Evolutionary conservation across 2,329 filamentous ascomycete species (phyloP), one percentile per base, ranked within the genome.

Genomic region (Colletotrichum lentis): DNA sequence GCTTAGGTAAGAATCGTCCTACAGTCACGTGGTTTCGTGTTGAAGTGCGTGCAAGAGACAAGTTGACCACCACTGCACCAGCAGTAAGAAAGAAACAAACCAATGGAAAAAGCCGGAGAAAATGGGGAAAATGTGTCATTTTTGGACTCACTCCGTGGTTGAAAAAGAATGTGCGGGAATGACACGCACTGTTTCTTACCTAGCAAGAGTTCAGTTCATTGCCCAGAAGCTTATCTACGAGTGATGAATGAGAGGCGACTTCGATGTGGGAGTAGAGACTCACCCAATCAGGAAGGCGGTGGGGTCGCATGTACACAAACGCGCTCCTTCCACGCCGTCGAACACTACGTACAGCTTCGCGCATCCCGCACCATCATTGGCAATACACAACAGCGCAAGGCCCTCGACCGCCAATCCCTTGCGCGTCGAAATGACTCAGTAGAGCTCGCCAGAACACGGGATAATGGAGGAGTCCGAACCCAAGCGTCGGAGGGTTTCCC

Each of bases 401-500:
- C 31, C n/a, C 18, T 16, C 14, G 46, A 53, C 22, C n/a, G 41
- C 7, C 61, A 2, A 3, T 0, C 10, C 44, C 14, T 11, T 22
- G 2, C 4, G 22, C 27, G 27, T 0, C 37, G 46, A 61, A 7
- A 64, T 66, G 61, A 10, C n/a, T 39, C 10, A 39, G 39, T 56
- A 44, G 20, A 22, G 18, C 4, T 5, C 3, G 6, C 6, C 5
- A 63, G 22, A 5, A 44, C n/a, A 8, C 11, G 37, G 8, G 3
- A 56, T 5, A 3, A 82, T 81, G 80, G 85, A 88, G 70, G 80
- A 83, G 63, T 87, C 88, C 31, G 85, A 88, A 54, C 81, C 86
- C 5, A 91, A 92, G 77, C 83, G 88, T 74, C 85, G 88, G 74
- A 89, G 88, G 75, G 88, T 83, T 24, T 90, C 88, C 69, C 85